Percentiles rank a stretch among this genome's conserved stretches.
These are phyloP conservation scores for Rossbeevera mucosa DNA, from an alignment of 768 basidiomycete species.

Conservation along the genomic window DNA sequence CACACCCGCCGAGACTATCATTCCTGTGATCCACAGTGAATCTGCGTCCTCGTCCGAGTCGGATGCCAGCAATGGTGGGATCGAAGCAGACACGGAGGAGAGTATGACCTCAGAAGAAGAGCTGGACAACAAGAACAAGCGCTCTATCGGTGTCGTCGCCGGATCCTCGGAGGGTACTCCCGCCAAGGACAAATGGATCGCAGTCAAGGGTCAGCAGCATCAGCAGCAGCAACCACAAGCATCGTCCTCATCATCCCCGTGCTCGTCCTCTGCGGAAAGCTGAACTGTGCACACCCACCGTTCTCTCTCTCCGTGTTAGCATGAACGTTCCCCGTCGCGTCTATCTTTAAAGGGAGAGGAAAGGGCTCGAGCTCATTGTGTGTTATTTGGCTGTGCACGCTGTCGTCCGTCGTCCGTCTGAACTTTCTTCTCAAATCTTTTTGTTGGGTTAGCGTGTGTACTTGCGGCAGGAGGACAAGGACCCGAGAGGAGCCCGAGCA, in stretches of 20 bases:
- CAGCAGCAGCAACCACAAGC: constrained; percentile 4
- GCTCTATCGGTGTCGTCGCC: constrained; percentile 10
- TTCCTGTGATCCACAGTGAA: constrained; percentile 23
- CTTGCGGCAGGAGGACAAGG: not conserved
- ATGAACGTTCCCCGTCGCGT: not conserved
- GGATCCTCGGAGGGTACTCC: constrained; percentile 10
- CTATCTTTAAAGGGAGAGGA: not conserved
- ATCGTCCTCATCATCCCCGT: not conserved
- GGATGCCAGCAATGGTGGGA: constrained; percentile 53
- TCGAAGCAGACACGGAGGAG: constrained; percentile 73
- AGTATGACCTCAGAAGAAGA: constrained; percentile 73
- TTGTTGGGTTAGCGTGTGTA: constrained; percentile 4
- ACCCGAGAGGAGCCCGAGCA: not conserved
- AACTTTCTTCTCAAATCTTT: constrained; percentile 1
- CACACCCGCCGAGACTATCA: constrained; percentile 13
- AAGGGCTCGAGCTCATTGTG: not conserved
- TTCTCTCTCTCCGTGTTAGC: not conserved
- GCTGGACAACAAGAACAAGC: constrained; percentile 35
- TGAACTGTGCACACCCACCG: not conserved
- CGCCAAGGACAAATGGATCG: constrained; percentile 71
- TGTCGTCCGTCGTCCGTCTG: constrained; percentile 7
- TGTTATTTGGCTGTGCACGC: not conserved
- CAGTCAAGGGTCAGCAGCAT: constrained; percentile 51
- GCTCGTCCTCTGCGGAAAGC: constrained; percentile 7
- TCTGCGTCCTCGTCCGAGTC: constrained; percentile 53